These are phyloP conservation scores for Neoboletus magnificus DNA, from an alignment of 768 basidiomycete species.

Conservation along the genomic window DNA sequence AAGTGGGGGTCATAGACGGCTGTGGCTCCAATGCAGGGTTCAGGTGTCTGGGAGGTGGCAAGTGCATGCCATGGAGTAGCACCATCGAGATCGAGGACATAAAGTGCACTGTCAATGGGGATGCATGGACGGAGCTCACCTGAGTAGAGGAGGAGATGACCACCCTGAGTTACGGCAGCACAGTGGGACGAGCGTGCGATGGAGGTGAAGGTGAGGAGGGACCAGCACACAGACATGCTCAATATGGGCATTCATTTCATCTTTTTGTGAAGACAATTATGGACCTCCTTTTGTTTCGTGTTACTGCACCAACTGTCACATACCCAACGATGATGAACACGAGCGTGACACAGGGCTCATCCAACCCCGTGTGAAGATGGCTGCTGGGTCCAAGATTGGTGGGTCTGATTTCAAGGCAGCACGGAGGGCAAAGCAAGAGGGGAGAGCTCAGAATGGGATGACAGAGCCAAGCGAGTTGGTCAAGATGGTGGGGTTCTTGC, in stretches of 20 bases:
- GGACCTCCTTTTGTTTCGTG: slow-evolving; percentile 23
- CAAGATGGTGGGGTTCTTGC: slow-evolving; percentile 34
- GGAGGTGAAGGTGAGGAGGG: slow-evolving; percentile 17
- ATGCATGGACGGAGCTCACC: slow-evolving; percentile 44
- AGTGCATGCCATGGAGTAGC: slow-evolving; percentile 17
- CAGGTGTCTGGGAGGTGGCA: slow-evolving; percentile 11
- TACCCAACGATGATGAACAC: not conserved
- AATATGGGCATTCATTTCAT: not conserved
- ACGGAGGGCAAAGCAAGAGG: slow-evolving; percentile 25
- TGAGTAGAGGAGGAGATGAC: slow-evolving; percentile 37
- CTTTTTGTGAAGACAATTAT: not conserved
- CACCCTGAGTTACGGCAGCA: slow-evolving; percentile 27
- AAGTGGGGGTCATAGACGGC: slow-evolving; percentile 17
- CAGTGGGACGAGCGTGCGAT: slow-evolving; percentile 43
- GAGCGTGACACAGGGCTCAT: slow-evolving; percentile 14
- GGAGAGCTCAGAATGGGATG: not conserved
- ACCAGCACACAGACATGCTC: slow-evolving; percentile 18
- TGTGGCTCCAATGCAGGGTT: slow-evolving; percentile 24
- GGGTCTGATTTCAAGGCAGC: slow-evolving; percentile 31
- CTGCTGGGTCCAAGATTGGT: slow-evolving; percentile 25
- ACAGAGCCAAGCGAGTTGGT: slow-evolving; percentile 20
- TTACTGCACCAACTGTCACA: too few relatives aligned
- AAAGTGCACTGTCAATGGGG: slow-evolving; percentile 38
- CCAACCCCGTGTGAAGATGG: slow-evolving; percentile 17
- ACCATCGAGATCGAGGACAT: slow-evolving; percentile 22